Conservation (phyloP, 2,329 filamentous ascomycete species). For the Botrytis porri region DNA sequence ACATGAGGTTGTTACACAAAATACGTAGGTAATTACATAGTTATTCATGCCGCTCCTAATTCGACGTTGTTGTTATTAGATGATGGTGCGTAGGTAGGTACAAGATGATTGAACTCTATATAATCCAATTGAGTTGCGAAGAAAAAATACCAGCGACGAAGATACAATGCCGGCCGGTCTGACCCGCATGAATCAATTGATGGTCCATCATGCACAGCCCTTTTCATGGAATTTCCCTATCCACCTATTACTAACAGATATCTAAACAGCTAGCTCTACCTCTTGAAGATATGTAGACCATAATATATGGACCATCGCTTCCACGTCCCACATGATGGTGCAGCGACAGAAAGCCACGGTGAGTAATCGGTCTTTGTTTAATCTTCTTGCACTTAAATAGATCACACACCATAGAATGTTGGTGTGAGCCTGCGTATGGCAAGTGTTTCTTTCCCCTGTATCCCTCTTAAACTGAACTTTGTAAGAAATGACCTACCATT, state of each 20-base stretch:
- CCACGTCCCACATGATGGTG: conserved; percentile 15
- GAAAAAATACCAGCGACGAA: background rate
- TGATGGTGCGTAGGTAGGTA: background rate
- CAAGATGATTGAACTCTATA: no score
- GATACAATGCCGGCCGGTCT: background rate
- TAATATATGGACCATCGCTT: conserved; percentile 18
- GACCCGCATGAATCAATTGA: background rate
- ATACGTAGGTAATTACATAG: background rate
- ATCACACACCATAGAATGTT: conserved; percentile 17
- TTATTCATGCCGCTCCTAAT: background rate
- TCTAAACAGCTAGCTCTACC: background rate
- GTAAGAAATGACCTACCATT: background rate
- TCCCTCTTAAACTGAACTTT: background rate
- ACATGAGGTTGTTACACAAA: background rate
- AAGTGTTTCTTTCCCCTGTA: background rate
- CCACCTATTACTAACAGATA: no score
- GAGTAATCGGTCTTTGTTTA: conserved; percentile 12
- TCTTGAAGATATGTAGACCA: background rate
- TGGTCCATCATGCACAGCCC: background rate
- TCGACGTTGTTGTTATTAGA: background rate
- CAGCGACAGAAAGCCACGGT: conserved; percentile 14
- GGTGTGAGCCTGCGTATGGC: conserved; percentile 18
- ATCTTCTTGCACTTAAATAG: conserved; percentile 18
- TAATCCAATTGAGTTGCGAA: background rate
- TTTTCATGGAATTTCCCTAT: background rate